Percentiles rank a stretch among this genome's conserved stretches.
These are phyloP conservation scores for Aspergillus steynii DNA, from an alignment of 495 filamentous ascomycete species.

Conservation along the genomic window DNA sequence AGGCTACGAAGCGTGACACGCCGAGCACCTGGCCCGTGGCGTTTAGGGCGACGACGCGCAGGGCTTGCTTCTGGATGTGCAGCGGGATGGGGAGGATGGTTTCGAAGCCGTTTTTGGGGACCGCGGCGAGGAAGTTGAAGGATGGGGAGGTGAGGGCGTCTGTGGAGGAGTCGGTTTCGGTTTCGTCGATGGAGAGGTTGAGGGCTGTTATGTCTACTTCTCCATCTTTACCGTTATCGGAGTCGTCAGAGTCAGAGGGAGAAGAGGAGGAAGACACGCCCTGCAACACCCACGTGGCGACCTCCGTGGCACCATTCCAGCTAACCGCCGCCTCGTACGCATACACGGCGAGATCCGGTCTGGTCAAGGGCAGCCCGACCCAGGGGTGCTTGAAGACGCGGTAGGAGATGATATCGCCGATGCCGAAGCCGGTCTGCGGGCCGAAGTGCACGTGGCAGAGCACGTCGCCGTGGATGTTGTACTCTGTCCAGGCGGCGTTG, in stretches of 20 bases:
- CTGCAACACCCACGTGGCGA: slow-evolving; percentile 36
- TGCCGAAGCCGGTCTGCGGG: slow-evolving; percentile 24
- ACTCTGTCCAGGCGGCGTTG: slow-evolving; percentile 51
- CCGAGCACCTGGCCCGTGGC: slow-evolving; percentile 16
- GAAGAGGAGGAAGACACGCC: slow-evolving; percentile 12
- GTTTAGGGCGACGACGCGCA: slow-evolving; percentile 22
- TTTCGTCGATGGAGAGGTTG: slow-evolving; percentile 27
- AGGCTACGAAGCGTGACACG: slow-evolving; percentile 14
- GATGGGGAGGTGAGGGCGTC: not conserved
- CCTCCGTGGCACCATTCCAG: slow-evolving; percentile 48
- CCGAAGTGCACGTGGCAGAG: slow-evolving; percentile 39
- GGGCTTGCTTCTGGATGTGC: not conserved
- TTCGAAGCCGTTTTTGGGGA: slow-evolving; percentile 36
- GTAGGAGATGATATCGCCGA: slow-evolving; percentile 34
- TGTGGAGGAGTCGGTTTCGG: slow-evolving; percentile 32
- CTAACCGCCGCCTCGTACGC: slow-evolving; percentile 29
- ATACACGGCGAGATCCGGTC: slow-evolving; percentile 31
- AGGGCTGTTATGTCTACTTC: slow-evolving; percentile 14
- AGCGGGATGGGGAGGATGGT: slow-evolving; percentile 28
- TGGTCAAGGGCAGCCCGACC: slow-evolving; percentile 31
- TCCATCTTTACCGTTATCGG: not conserved
- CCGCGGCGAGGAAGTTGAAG: slow-evolving; percentile 26
- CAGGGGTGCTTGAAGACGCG: slow-evolving; percentile 40
- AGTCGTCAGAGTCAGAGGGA: slow-evolving; percentile 7
- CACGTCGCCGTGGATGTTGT: slow-evolving; percentile 28